Evolutionary conservation across 768 basidiomycete genomes (phyloP).

Genomic region (Rhodotorula graminis): DNA sequence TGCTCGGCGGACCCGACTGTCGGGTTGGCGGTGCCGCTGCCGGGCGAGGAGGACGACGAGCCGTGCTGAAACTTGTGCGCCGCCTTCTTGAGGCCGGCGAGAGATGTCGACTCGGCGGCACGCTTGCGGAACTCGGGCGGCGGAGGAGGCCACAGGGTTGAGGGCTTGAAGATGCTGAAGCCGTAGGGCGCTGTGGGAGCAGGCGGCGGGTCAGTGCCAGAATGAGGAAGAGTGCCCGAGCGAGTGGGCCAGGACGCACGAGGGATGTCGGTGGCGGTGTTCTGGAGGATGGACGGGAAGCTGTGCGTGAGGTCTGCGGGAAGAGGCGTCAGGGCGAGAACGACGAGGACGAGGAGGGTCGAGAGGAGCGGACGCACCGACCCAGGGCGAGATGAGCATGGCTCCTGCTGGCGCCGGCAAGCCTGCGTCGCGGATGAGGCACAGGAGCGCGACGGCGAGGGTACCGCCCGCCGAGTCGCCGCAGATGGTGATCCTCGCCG

Average conservation of each 20-base stretch:
- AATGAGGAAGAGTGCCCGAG: too few relatives aligned
- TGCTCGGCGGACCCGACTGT: background rate
- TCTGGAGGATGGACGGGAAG: conserved; percentile 78
- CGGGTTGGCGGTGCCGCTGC: too few relatives aligned
- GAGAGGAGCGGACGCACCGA: conserved; percentile 40
- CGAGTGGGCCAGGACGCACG: too few relatives aligned
- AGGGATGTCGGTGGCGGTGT: conserved; percentile 65
- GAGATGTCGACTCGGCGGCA: conserved; percentile 25
- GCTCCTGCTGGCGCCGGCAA: conserved; percentile 82
- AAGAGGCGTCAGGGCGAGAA: background rate
- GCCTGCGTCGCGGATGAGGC: conserved; percentile 72
- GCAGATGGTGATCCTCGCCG: conserved; percentile 72
- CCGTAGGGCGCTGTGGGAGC: conserved; percentile 44
- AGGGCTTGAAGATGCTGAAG: conserved; percentile 48
- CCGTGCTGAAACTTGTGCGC: conserved; percentile 7
- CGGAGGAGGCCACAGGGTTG: conserved; percentile 49
- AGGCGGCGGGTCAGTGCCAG: background rate
- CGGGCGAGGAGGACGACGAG: background rate
- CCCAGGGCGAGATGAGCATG: conserved; percentile 88
- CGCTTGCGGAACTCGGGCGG: conserved; percentile 45
- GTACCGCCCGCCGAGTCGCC: conserved; percentile 95
- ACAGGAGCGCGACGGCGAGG: conserved; percentile 72
- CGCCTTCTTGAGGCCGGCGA: conserved; percentile 26
- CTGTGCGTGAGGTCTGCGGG: conserved; percentile 76
- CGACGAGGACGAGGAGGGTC: background rate